These are phyloP conservation scores for Lichenothelia convexa DNA, from an alignment of 495 filamentous ascomycete genomes.

Conservation along the genomic window DNA sequence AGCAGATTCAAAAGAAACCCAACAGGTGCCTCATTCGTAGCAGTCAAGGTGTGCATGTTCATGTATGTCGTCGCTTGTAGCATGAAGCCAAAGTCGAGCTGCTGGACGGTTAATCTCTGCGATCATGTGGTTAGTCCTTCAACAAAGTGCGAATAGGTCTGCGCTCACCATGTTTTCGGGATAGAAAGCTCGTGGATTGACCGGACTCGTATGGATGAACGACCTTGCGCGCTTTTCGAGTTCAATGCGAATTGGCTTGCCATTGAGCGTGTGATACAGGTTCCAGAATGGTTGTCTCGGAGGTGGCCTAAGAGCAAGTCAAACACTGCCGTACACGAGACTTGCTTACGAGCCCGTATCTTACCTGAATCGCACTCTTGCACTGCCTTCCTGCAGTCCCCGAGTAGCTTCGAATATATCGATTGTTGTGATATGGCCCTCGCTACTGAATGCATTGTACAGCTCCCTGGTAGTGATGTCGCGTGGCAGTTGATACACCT, in stretches of 20 bases:
- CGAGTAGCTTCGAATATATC: background rate
- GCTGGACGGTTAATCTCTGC: conserved; percentile 1
- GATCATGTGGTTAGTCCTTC: too few species aligned
- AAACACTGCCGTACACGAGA: background rate
- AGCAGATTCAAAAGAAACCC: conserved; percentile 17
- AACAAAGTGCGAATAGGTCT: background rate
- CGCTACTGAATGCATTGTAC: background rate
- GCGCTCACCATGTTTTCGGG: background rate
- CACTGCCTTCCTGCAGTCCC: background rate
- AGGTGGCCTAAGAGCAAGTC: background rate
- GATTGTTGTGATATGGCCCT: background rate
- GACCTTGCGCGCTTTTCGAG: background rate
- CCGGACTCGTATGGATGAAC: background rate
- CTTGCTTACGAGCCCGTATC: background rate
- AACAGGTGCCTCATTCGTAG: conserved; percentile 5
- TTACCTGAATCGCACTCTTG: background rate
- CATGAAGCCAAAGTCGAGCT: conserved; percentile 33
- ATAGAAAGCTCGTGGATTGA: background rate
- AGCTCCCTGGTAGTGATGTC: background rate
- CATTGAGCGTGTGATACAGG: background rate
- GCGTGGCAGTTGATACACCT: background rate
- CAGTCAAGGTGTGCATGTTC: conserved; percentile 23
- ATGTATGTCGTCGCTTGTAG: conserved; percentile 28
- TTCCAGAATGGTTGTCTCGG: background rate
- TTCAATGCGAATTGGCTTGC: background rate